Base-by-base conservation (phyloP, 805 yeast species). In the Wickerhamomyces bovis region DNA sequence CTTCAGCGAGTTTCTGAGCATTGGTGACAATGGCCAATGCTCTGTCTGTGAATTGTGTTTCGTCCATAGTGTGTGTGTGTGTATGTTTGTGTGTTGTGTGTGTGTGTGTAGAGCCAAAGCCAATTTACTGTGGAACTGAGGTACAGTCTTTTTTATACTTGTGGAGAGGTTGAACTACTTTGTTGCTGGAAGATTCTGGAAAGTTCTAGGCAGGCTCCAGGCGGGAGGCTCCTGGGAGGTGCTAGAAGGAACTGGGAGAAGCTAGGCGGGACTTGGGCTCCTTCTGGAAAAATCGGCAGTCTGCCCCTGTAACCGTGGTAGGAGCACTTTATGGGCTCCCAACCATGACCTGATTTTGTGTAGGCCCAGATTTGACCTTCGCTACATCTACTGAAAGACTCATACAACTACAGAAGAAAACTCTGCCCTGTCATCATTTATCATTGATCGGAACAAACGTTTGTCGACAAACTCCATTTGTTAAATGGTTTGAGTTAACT, bases 21-120 rank as follows among this genome's bases (percentile, higher is more conserved):
- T 79, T 74, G 56, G 86, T 84, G 43, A 94, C 74, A 50, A 92
- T 78, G 45, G 77, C 81, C 58, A 89, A 78, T 39, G 97, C 98
- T 65, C 94, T 86, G 65, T 94, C 98, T 51, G 99, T 94, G 56
- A 88, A 86, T 74, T 88, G 90, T 49, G 90, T 64, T 54, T 70
- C 70, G 58, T 71, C 74, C 72, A 69, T 70, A 62, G 58, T 56
- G 12, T 31, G 10, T 31, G 20, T 33, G 9, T 18, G 36, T 33
- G 12, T 16, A 6, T 6, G 12, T 25, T 25, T 33, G 12, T 16
- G 4, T 6, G 12, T 25, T 25, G 12, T 25, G 11, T 25, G 28
- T 10, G 28, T 8, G 12, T 8, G 12, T 25, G n/a, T 8, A 7
- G 31, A 3, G 31, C 13, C n/a, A n/a, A 28, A 28, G 31, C 13